Conservation (phyloP, 176 grass and related monocot genomes). For the Oryza glaberrima region DNA sequence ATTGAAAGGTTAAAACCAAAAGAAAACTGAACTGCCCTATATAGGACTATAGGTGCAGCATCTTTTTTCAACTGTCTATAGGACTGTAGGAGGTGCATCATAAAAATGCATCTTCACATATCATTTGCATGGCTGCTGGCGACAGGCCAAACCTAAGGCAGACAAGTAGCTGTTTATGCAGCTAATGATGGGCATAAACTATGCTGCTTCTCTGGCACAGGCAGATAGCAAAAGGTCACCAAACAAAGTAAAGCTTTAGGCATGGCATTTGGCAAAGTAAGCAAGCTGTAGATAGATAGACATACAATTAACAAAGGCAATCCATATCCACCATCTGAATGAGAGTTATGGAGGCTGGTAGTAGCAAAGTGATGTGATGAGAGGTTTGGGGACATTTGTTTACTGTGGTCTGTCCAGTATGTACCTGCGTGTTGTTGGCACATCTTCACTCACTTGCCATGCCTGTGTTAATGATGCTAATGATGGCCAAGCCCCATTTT, state of each 20-base stretch:
- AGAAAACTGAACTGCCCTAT: too few relatives aligned
- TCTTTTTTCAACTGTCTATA: too few relatives aligned
- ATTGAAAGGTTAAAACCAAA: too few relatives aligned
- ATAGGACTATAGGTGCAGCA: too few relatives aligned
- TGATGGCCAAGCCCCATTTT: neutral
- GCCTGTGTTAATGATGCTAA: neutral
- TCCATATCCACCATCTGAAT: neutral
- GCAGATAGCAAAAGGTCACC: constrained; percentile 23
- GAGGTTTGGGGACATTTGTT: neutral
- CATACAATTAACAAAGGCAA: neutral
- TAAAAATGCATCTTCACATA: neutral
- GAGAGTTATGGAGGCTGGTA: constrained; percentile 11
- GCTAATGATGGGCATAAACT: constrained; percentile 41
- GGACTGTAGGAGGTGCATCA: too few relatives aligned
- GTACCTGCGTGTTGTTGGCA: constrained; percentile 24
- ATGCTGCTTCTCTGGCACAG: constrained; percentile 28
- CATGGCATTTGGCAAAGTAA: neutral
- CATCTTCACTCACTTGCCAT: constrained; percentile 15
- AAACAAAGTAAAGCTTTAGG: constrained; percentile 30
- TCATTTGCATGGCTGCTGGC: neutral
- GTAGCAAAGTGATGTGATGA: neutral
- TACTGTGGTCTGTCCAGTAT: neutral
- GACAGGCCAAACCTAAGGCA: constrained; percentile 21
- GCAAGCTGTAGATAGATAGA: constrained; percentile 32
- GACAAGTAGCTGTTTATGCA: constrained; percentile 4